Percentiles rank a stretch among this genome's conserved stretches.
Conservation (phyloP, 352 stramenopile species). For the Globisporangium paddicum region DNA sequence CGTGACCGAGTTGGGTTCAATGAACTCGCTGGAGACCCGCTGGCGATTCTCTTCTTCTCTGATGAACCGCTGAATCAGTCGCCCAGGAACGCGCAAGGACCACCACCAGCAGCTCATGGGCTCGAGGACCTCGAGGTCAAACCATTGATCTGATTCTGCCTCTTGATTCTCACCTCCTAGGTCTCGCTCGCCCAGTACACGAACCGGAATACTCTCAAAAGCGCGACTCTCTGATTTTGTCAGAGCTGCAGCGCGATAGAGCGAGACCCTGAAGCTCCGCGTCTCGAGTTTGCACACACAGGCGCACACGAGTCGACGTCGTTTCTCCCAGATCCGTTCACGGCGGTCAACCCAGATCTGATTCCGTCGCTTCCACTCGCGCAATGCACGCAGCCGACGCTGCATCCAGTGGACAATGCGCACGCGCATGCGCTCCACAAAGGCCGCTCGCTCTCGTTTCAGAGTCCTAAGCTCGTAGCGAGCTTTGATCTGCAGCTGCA, state of each 20-base stretch:
- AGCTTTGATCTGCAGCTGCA: constrained; percentile 30
- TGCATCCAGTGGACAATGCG: constrained; percentile 51
- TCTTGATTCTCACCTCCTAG: not conserved
- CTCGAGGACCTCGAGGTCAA: constrained; percentile 14
- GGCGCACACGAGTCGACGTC: constrained; percentile 24
- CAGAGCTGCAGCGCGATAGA: constrained; percentile 34
- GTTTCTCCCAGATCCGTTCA: constrained; percentile 42
- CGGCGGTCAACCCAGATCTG: constrained; percentile 31
- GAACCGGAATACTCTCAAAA: not conserved
- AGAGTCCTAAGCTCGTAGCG: constrained; percentile 29
- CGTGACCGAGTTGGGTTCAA: not conserved
- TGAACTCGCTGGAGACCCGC: no score
- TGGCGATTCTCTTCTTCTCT: not conserved
- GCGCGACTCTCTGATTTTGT: not conserved
- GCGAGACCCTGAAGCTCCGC: constrained; percentile 19
- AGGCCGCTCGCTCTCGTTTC: constrained; percentile 20
- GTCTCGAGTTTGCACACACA: constrained; percentile 27
- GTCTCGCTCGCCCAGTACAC: not conserved
- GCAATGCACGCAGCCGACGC: constrained; percentile 28
- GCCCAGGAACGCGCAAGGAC: not conserved
- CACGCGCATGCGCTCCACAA: constrained; percentile 39
- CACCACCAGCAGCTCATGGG: constrained; percentile 6
- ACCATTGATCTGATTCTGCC: constrained; percentile 9
- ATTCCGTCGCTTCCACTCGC: constrained; percentile 48
- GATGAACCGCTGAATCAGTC: not conserved